Base-by-base conservation (phyloP, 371 early-diverging fungal species). In the Massospora cicadina region DNA sequence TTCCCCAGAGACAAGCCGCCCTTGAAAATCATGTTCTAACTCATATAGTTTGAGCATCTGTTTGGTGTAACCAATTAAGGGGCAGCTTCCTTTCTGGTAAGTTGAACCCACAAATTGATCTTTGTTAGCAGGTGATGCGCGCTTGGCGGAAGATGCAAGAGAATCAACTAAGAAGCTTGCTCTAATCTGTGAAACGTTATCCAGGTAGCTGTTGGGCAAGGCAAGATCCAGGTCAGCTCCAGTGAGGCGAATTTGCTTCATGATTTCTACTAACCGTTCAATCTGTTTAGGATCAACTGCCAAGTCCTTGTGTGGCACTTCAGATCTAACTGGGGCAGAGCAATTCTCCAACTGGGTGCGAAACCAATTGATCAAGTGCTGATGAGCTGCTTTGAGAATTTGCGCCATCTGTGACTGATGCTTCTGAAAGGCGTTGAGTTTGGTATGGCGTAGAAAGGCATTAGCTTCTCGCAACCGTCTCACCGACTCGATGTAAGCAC, bases 11-110 rank as follows among this genome's bases (percentile, higher is more conserved):
- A 90, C 77, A 28, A 89, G 77, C 58, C 80, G 79, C 33, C 70
- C 68, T 5, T 80, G 76, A 64, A 88, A 77, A 12, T 80, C 80
- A 66, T 78, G 76, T 69, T 90, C 90, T 0, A 79, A 75, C 79
- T 86, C 67, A 10, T 26, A 2, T 23, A 61, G 28, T 12, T 17
- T 31, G n/a, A 65, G 33, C 24, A 70, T 17, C 12, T 58, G 63
- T 31, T 65, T 43, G 2, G 60, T 65, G 26, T 65, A 67, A n/a
- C 54, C 54, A n/a, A 67, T 70, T 26, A 67, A 65, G 21, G 65
- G 65, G 58, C 67, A 77, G 0, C 82, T 75, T 1, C 88, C 86
- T 67, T 81, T 78, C 70, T 80, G 78, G 68, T 90, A 90, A 24
- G 79, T 78, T 43, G 72, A 72, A 2, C 63, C 63, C n/a, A n/a